phyloP scores from a whole-genome alignment of 257 asterid genomes.

The Forsythia viridissima region DNA sequence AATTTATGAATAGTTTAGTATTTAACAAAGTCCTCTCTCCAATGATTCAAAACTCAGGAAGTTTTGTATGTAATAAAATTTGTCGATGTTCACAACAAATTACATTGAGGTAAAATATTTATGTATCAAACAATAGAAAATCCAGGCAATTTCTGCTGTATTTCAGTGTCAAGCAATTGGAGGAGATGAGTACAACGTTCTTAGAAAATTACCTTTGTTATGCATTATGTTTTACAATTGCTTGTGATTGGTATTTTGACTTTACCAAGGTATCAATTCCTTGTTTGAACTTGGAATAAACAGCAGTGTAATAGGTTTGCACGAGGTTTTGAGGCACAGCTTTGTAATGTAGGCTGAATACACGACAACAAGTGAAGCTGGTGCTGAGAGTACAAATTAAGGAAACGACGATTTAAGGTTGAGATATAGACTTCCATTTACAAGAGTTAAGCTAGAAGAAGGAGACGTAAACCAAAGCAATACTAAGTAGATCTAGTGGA shows the following conservation, averaged over 20 bases:
- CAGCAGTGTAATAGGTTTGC: constrained; percentile 12
- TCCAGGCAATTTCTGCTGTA: constrained; percentile 24
- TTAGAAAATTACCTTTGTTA: constrained; percentile 1
- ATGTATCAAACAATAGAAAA: constrained; percentile 6
- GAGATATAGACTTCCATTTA: too few relatives aligned
- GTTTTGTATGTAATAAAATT: not conserved
- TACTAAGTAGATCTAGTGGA: not conserved
- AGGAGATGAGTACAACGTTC: constrained; percentile 33
- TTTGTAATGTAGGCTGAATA: not conserved
- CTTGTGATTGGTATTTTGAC: not conserved
- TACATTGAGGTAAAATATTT: not conserved
- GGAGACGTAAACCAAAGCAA: not conserved
- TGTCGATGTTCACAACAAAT: constrained; percentile 40
- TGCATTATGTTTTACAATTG: not conserved
- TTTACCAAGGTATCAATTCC: constrained; percentile 5
- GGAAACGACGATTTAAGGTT: not conserved
- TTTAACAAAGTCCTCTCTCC: constrained; percentile 7
- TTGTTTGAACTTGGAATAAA: constrained; percentile 16
- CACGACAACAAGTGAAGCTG: not conserved
- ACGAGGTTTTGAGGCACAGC: constrained; percentile 12
- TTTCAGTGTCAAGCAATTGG: not conserved
- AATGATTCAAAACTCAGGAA: constrained; percentile 6
- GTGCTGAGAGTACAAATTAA: not conserved
- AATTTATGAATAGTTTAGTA: constrained; percentile 17
- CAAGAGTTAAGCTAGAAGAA: not conserved